These are phyloP conservation scores for Aspergillus aculeatus DNA, from an alignment of 2,329 filamentous ascomycete species.

Conservation along the genomic window DNA sequence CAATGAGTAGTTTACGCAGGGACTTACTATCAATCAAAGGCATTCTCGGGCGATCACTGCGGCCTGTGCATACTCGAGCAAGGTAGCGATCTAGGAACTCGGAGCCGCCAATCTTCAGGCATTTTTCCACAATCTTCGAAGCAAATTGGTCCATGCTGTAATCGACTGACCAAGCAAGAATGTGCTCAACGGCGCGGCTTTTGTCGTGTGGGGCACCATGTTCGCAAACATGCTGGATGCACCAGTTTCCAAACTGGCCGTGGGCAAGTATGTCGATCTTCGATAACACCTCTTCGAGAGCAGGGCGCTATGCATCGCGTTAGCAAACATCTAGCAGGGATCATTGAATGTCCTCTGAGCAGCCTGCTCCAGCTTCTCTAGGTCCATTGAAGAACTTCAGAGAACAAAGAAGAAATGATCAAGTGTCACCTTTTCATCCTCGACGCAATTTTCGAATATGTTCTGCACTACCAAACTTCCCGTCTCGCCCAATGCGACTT, in stretches of 20 bases:
- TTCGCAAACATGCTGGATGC: conserved; percentile 98
- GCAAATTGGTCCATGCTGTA: conserved; percentile 99
- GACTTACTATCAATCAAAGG: conserved; percentile 84
- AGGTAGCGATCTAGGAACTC: conserved; percentile 93
- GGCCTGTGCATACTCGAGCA: conserved; percentile 88
- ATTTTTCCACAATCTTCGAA: conserved; percentile 98
- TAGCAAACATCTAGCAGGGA: conserved; percentile 13
- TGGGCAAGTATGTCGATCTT: conserved; percentile 97
- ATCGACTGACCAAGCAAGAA: conserved; percentile 87
- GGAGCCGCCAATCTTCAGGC: conserved; percentile 87
- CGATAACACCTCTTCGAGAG: conserved; percentile 90
- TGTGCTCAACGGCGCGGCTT: conserved; percentile 90
- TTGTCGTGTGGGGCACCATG: conserved; percentile 89
- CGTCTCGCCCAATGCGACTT: conserved; percentile 94
- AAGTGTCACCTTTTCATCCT: conserved; percentile 86
- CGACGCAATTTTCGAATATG: conserved; percentile 98
- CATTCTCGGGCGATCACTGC: conserved; percentile 87
- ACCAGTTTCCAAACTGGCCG: conserved; percentile 99
- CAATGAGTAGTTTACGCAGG: not conserved
- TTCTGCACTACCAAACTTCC: conserved; percentile 98
- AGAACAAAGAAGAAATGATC: not conserved
- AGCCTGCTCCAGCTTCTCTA: not conserved
- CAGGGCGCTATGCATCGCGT: conserved; percentile 68
- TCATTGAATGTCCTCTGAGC: not conserved
- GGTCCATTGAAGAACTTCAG: too few relatives aligned